phyloP scores from a whole-genome alignment of 2,329 filamentous ascomycete genomes.

The Pseudogymnoascus sp. region DNA sequence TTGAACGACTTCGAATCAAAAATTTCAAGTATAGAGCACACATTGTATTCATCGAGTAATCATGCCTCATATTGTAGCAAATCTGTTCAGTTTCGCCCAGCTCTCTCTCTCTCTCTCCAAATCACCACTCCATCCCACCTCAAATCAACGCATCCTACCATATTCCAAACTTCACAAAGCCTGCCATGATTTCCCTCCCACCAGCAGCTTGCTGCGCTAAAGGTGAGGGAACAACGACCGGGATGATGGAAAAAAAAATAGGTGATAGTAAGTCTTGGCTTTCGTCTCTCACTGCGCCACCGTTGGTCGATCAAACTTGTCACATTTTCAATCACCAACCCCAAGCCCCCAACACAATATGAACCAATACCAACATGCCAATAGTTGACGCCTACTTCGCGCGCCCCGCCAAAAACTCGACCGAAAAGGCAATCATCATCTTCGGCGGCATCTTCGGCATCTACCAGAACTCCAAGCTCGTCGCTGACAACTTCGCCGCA shows the following conservation, averaged over 20 bases:
- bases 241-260: conserved; percentile 12
- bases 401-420: background rate
- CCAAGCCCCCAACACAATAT: background rate
- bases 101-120: background rate
- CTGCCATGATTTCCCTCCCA: background rate
- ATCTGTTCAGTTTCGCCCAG: background rate
- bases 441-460: conserved; percentile 27
- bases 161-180: background rate
- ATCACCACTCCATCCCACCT: too few species aligned
- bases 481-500: conserved; percentile 67
- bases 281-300: conserved; percentile 1
- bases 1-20: background rate
- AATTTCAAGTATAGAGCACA: background rate
- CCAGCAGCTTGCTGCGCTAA: conserved; percentile 9
- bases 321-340: background rate
- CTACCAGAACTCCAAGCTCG: conserved; percentile 52
- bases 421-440: conserved; percentile 30
- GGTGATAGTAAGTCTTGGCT: conserved; percentile 9
- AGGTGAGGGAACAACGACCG: conserved; percentile 3
- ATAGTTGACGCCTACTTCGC: conserved; percentile 11
- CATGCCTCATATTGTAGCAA: background rate
- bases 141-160: background rate
- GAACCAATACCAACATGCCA: background rate
- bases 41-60: background rate
- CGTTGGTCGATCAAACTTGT: background rate